Percentiles rank a stretch among this genome's conserved stretches.
Conservation (phyloP, 2,329 filamentous ascomycete species). For the Phaeosphaeriaceae sp. region DNA sequence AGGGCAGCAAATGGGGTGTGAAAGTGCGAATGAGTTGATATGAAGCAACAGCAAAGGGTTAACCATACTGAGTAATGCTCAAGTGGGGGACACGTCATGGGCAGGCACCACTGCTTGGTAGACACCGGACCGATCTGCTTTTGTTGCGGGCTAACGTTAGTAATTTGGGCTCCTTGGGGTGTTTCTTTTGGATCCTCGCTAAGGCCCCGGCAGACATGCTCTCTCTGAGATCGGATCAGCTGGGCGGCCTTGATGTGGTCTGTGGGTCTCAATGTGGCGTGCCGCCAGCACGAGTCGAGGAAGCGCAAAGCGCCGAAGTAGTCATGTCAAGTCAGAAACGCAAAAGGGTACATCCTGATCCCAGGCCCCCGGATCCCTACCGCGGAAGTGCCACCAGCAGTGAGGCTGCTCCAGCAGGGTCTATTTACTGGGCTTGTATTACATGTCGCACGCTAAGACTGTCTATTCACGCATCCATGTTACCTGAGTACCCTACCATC, state of each 20-base stretch:
- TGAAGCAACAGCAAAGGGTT: slow-evolving; percentile 30
- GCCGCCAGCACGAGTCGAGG: slow-evolving; percentile 44
- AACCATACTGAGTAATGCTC: slow-evolving; percentile 33
- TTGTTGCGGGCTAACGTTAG: slow-evolving; percentile 39
- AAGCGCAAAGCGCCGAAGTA: slow-evolving; percentile 38
- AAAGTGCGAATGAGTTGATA: slow-evolving; percentile 28
- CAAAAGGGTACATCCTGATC: slow-evolving; percentile 37
- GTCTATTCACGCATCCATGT: slow-evolving; percentile 42
- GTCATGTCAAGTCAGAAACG: slow-evolving; percentile 42
- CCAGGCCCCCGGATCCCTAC: slow-evolving; percentile 46
- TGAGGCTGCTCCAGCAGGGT: slow-evolving; percentile 35
- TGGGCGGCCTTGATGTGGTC: slow-evolving; percentile 35
- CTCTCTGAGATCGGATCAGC: slow-evolving; percentile 39
- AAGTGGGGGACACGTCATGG: slow-evolving; percentile 45
- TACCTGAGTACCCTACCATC: slow-evolving; percentile 26
- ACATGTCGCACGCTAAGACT: slow-evolving; percentile 40
- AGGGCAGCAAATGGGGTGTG: slow-evolving; percentile 38
- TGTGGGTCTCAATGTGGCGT: slow-evolving; percentile 46
- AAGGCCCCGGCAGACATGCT: slow-evolving; percentile 37
- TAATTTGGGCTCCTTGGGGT: slow-evolving; percentile 30
- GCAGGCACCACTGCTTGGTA: slow-evolving; percentile 19
- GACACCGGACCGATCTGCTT: slow-evolving; percentile 26
- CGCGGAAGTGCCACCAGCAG: slow-evolving; percentile 28
- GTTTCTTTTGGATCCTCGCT: slow-evolving; percentile 40
- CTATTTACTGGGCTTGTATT: slow-evolving; percentile 38